These are phyloP conservation scores for Komagataella populi DNA, from an alignment of 805 yeast genomes.

Conservation along the genomic window DNA sequence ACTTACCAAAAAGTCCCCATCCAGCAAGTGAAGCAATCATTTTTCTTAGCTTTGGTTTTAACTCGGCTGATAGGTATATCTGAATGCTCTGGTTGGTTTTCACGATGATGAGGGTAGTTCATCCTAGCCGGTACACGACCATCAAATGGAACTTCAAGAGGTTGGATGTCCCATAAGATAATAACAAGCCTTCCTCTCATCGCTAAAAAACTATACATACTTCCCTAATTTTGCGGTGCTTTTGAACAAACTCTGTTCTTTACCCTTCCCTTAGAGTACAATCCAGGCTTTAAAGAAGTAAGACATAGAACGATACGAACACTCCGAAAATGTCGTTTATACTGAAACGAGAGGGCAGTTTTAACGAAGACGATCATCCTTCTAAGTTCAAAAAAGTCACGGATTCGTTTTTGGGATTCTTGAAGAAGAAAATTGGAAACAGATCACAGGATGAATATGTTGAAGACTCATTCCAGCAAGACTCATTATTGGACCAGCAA, in stretches of 20 bases:
- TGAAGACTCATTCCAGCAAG: neutral
- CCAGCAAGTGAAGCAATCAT: slow-evolving; percentile 9
- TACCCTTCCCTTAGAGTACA: neutral
- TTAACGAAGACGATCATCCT: neutral
- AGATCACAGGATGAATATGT: neutral
- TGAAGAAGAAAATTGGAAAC: neutral
- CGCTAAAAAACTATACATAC: neutral
- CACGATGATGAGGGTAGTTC: neutral
- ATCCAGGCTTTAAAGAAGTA: neutral
- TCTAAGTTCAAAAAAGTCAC: neutral
- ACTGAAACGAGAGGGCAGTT: neutral
- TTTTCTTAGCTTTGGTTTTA: neutral
- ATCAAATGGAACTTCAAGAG: neutral
- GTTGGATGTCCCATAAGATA: neutral
- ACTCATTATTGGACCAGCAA: neutral
- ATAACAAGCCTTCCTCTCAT: slow-evolving; percentile 4
- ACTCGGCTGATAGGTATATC: neutral
- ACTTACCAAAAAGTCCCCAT: slow-evolving; percentile 14
- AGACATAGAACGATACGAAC: neutral
- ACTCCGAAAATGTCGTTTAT: neutral
- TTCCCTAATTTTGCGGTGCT: neutral
- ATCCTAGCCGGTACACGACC: neutral
- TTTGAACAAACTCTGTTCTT: neutral
- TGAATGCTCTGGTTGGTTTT: neutral
- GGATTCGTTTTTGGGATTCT: neutral